Evolutionary conservation across 352 stramenopile genomes (phyloP), one percentile per base, ranked within the genome.

Genomic region (Phytophthora agathidicida): DNA sequence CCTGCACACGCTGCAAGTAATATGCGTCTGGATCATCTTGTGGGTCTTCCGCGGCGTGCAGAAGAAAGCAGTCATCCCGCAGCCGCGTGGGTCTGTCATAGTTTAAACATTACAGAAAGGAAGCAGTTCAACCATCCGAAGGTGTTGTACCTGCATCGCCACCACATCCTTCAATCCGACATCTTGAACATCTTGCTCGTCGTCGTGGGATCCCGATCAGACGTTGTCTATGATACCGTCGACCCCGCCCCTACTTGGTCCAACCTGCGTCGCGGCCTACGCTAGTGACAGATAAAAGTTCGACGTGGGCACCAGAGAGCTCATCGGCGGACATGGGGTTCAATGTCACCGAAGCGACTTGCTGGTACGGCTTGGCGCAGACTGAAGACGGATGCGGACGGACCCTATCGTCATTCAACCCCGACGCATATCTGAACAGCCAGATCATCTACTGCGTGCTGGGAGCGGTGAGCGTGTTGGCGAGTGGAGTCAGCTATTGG

Each of bases 1-100:
- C 3, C 45, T 83, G 31, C 70, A 83, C 46, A 41, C 36, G 1
- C 61, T 77, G 5, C 70, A 82, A 59, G 51, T 65, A 43, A 50
- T 58, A 9, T 66, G 52, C n/a, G 46, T 74, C 7, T 61, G 60
- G 42, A 53, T 71, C 19, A 48, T 68, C 38, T 28, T 70, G 20
- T 71, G 60, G 65, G 33, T 68, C 14, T 71, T 74, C 39, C 60
- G 65, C 19, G 59, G 54, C 19, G 38, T 69, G 20, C 39, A 72
- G 16, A 75, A 73, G 67, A 75, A 65, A 33, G 31, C 20, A 7
- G 65, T 73, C 24, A 19, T 73, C n/a, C 65, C 58, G 26, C 54
- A 35, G 16, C 46, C 61, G 8, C 32, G 27, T 51, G 44, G 53
- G 1, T 41, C 47, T 19, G 20, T 63, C 13, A 24, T 43, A 39